phyloP scores from a whole-genome alignment of 2,329 filamentous ascomycete species.

The Arthrobotrys iridis region DNA sequence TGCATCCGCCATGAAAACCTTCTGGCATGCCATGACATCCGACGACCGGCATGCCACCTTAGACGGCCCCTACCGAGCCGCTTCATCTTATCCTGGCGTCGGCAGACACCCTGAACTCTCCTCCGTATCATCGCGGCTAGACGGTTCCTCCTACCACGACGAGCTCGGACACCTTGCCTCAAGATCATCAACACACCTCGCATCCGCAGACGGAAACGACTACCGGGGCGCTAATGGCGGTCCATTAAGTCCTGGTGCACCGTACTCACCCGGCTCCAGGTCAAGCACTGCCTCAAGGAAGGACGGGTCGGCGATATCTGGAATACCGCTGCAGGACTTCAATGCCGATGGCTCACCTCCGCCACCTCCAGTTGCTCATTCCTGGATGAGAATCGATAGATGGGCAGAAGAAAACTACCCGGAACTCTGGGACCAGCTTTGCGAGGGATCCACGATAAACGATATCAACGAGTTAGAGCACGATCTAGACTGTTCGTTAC shows the following conservation, averaged over 20 bases:
- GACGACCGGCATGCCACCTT: conserved; percentile 85
- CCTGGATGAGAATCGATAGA: conserved; percentile 91
- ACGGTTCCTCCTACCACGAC: conserved; percentile 82
- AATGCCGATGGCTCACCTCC: conserved; percentile 84
- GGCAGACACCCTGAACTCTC: conserved; percentile 83
- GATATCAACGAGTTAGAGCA: conserved; percentile 97
- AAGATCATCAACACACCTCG: conserved; percentile 67
- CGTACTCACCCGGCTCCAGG: conserved; percentile 90
- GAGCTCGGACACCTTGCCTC: conserved; percentile 73
- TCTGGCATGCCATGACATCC: conserved; percentile 92
- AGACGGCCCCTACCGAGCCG: conserved; percentile 83
- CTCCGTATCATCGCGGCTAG: conserved; percentile 73
- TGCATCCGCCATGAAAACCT: conserved; percentile 79
- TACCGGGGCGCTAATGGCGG: conserved; percentile 65
- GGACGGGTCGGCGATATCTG: conserved; percentile 67
- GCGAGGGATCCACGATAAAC: conserved; percentile 90
- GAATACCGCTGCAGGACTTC: conserved; percentile 97
- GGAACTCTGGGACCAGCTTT: conserved; percentile 90
- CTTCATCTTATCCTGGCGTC: conserved; percentile 66
- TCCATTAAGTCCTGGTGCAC: conserved; percentile 67
- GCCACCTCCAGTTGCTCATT: conserved; percentile 84
- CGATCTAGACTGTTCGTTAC: conserved; percentile 91
- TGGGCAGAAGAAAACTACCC: conserved; percentile 97
- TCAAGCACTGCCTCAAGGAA: conserved; percentile 76
- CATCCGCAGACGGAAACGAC: conserved; percentile 68